phyloP scores from a whole-genome alignment of 2,329 filamentous ascomycete genomes.

The Aspergillus pseudonomiae region DNA sequence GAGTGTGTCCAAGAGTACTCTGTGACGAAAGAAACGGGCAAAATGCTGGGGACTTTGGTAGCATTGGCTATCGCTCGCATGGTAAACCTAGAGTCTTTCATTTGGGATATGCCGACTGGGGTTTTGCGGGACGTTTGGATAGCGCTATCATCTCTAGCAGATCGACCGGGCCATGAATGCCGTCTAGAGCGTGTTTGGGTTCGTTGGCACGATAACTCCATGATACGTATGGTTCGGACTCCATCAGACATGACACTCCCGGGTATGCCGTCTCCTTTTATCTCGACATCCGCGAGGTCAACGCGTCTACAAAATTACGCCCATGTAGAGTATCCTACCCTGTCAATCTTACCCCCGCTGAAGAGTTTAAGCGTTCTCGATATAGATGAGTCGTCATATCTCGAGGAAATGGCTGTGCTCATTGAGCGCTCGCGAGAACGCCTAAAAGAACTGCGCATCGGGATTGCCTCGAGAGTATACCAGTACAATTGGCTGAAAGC shows the following conservation, averaged over 20 bases:
- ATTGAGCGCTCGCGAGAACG: constrained; percentile 69
- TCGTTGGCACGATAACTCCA: constrained; percentile 76
- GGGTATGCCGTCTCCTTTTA: constrained; percentile 19
- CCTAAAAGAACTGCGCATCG: constrained; percentile 72
- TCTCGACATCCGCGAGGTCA: constrained; percentile 25
- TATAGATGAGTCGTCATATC: constrained; percentile 78
- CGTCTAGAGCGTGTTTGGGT: constrained; percentile 77
- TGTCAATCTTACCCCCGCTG: constrained; percentile 74
- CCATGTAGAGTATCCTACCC: constrained; percentile 75
- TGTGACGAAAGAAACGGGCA: constrained; percentile 79
- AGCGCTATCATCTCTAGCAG: constrained; percentile 70
- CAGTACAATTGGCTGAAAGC: constrained; percentile 34
- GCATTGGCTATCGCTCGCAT: constrained; percentile 79
- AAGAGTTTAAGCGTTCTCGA: constrained; percentile 77
- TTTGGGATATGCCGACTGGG: constrained; percentile 89
- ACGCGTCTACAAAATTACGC: constrained; percentile 55
- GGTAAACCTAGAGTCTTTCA: constrained; percentile 78
- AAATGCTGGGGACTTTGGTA: constrained; percentile 84
- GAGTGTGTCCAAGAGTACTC: constrained; percentile 82
- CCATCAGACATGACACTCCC: constrained; percentile 21
- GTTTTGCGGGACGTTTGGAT: constrained; percentile 81
- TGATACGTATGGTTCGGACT: constrained; percentile 22
- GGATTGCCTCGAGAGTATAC: constrained; percentile 58
- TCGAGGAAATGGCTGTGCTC: constrained; percentile 79
- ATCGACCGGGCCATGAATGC: constrained; percentile 63